Conservation (phyloP, 768 basidiomycete genomes). For the Tulasnella sp. region DNA sequence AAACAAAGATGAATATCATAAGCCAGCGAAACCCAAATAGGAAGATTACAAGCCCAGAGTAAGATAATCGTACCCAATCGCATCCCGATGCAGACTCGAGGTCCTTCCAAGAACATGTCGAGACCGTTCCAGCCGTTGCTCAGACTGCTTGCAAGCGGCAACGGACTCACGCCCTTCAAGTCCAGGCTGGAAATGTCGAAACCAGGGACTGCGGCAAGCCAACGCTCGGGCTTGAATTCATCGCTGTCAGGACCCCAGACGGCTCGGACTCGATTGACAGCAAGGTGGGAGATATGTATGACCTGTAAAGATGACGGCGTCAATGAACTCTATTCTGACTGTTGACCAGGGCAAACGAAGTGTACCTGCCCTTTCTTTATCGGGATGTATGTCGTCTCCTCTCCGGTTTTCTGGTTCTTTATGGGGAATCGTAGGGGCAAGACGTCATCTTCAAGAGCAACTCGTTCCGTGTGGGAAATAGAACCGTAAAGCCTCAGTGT, state of each 20-base stretch:
- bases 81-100: constrained; percentile 35
- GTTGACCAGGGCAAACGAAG: no score
- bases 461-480: constrained; percentile 33
- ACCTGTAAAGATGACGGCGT: constrained; percentile 21
- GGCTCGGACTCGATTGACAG: constrained; percentile 27
- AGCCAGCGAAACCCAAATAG: no score
- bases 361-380: constrained; percentile 33
- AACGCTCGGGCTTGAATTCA: constrained; percentile 33
- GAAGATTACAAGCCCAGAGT: no score
- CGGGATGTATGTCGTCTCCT: constrained; percentile 24
- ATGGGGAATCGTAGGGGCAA: constrained; percentile 34
- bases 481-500: constrained; percentile 35
- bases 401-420: constrained; percentile 23
- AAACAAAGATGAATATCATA: no score
- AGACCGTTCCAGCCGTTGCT: constrained; percentile 33
- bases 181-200: no score
- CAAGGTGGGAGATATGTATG: constrained; percentile 29
- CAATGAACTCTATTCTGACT: neutral
- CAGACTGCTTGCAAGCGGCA: constrained; percentile 23
- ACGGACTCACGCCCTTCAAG: no score
- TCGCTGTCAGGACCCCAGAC: constrained; percentile 33
- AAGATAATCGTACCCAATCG: constrained; percentile 25
- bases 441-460: constrained; percentile 34
- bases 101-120: constrained; percentile 35
- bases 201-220: constrained; percentile 19